Conservation (phyloP, 2,329 filamentous ascomycete genomes). For the Reticulascus tulasneorum region DNA sequence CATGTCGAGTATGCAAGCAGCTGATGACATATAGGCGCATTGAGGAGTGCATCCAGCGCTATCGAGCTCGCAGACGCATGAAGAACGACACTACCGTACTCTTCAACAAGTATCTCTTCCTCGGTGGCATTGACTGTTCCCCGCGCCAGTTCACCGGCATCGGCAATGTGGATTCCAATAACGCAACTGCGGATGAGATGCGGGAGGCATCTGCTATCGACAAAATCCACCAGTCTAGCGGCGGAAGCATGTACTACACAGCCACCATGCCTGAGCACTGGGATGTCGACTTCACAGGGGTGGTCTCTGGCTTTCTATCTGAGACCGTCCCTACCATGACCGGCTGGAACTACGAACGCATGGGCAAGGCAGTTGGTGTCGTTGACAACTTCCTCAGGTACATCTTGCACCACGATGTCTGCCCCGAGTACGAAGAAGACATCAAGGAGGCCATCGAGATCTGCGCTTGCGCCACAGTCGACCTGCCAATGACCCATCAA, state of each 20-base stretch:
- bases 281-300: conserved; percentile 74
- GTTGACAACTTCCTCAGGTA: conserved; percentile 88
- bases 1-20: too few species aligned
- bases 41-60: conserved; percentile 80
- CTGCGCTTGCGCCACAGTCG: conserved; percentile 62
- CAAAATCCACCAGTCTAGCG: conserved; percentile 46
- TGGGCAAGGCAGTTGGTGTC: conserved; percentile 61
- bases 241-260: conserved; percentile 46
- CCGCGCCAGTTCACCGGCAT: conserved; percentile 57
- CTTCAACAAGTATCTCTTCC: conserved; percentile 76
- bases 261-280: conserved; percentile 52
- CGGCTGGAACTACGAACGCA: conserved; percentile 48
- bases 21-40: conserved; percentile 78
- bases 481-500: conserved; percentile 58
- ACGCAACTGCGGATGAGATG: conserved; percentile 60
- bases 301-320: conserved; percentile 76
- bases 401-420: conserved; percentile 77
- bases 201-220: conserved; percentile 61
- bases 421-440: conserved; percentile 70
- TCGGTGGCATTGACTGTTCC: conserved; percentile 71
- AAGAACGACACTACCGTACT: conserved; percentile 56
- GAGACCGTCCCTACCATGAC: conserved; percentile 42
- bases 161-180: conserved; percentile 47
- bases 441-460: conserved; percentile 62
- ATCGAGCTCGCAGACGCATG: conserved; percentile 71